phyloP scores from a whole-genome alignment of 345 rosid genomes.

The Lepidium didymum region DNA sequence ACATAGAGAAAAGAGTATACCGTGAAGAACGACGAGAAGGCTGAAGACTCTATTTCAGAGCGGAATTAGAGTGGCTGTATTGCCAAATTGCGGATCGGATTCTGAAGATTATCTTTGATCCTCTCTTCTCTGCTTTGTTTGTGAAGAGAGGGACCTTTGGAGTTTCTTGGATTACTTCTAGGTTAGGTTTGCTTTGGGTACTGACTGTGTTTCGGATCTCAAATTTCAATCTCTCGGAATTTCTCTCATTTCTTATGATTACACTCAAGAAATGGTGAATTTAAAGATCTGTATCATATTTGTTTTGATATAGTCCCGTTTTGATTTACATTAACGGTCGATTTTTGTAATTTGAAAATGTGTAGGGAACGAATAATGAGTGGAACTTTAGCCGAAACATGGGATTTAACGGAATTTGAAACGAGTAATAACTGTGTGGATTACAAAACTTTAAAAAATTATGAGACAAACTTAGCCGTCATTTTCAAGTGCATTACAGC shows the following conservation, averaged over 20 bases:
- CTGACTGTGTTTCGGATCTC: background rate
- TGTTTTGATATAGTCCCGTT: no score
- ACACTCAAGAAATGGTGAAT: background rate
- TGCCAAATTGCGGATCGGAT: constrained; percentile 29
- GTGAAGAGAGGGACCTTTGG: constrained; percentile 37
- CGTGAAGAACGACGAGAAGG: constrained; percentile 71
- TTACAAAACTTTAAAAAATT: no score
- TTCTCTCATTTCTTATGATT: background rate
- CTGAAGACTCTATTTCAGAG: constrained; percentile 9
- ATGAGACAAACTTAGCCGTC: no score
- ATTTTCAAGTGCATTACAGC: no score
- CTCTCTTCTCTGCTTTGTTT: constrained; percentile 72
- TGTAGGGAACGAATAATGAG: no score
- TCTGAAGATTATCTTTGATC: constrained; percentile 63
- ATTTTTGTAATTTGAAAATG: constrained; percentile 9
- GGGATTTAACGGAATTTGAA: no score
- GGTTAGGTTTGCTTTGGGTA: background rate
- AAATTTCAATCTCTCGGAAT: background rate
- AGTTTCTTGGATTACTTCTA: background rate
- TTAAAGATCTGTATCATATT: background rate
- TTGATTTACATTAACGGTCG: no score
- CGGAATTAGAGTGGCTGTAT: background rate
- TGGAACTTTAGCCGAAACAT: no score
- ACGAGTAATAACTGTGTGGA: no score
- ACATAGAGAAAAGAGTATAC: constrained; percentile 24